Percentiles rank a stretch among this genome's conserved stretches.
Conservation (phyloP, 2,329 filamentous ascomycete genomes). For the Colletotrichum godetiae region DNA sequence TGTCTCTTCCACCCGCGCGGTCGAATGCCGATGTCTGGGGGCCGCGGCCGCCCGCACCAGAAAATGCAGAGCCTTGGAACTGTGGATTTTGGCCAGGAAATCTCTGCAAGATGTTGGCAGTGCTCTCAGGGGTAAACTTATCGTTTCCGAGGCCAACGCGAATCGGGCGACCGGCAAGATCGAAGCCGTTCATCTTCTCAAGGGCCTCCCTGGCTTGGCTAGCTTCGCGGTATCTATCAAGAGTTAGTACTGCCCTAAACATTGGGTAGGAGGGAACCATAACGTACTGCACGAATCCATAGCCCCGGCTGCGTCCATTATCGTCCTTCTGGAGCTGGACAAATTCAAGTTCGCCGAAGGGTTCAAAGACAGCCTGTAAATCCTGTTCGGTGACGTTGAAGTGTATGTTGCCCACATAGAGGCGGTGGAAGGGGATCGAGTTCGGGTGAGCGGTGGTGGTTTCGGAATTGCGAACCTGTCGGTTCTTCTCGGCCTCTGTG, state of each 20-base stretch:
- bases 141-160: conserved; percentile 99
- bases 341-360: conserved; percentile 97
- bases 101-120: conserved; percentile 89
- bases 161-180: conserved; percentile 95
- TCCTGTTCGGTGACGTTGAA: conserved; percentile 99
- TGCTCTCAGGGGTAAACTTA: conserved; percentile 99
- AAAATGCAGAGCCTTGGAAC: conserved; percentile 92
- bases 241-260: conserved; percentile 46
- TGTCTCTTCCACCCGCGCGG: conserved; percentile 87
- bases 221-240: conserved; percentile 85
- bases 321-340: conserved; percentile 98
- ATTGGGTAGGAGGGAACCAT: background rate
- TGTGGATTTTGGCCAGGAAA: conserved; percentile 84
- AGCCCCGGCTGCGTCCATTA: conserved; percentile 87
- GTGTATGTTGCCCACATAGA: conserved; percentile 99
- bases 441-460: conserved; percentile 75
- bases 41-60: conserved; percentile 88
- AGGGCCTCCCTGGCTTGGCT: conserved; percentile 92
- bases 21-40: conserved; percentile 90
- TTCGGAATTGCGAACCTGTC: conserved; percentile 88
- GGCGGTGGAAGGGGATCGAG: conserved; percentile 93
- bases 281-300: conserved; percentile 98
- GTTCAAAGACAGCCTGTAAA: conserved; percentile 95
- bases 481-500: conserved; percentile 99
- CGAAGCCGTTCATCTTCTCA: conserved; percentile 99